Evolutionary conservation across 2,329 filamentous ascomycete genomes (phyloP), one percentile per base, ranked within the genome.

Genomic region (Arthrobotrys sphaeroides): DNA sequence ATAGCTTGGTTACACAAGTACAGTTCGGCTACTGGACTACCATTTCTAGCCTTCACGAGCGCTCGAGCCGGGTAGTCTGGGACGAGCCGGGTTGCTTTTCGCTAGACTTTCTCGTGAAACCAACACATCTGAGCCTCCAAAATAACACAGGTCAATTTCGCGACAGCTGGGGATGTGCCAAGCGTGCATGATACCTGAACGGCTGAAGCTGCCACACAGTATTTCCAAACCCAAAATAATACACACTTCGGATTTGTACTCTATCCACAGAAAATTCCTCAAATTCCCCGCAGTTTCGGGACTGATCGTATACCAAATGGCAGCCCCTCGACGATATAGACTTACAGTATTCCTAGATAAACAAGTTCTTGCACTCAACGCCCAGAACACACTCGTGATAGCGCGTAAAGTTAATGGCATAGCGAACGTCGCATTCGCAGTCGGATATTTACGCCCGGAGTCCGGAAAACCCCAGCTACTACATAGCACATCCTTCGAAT

Each of bases 321-420:
- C 33, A 12, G 33, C 33, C 16, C 24, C 53, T 28, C 53, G 53
- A 42, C 22, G 31, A 28, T 38, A 42, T 13, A 38, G 53, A 24
- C 53, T 59, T n/a, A 59, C 53, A 13, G 53, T 59, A 42, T 42
- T 40, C 22, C 36, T 59, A 42, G 53, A 59, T 26, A 26, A 59
- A 16, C 33, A 24, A 1, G 53, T 59, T n/a, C 53, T 59, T 36
- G 22, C 33, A 6, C 53, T 59, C 20, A 59, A 59, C 13, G 53
- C 33, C 20, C 53, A 12, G 12, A 60, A 45, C n/a, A 45, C 55
- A 10, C 55, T 45, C 0, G 55, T 45, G 38, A 28, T 60, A 20
- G 55, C 26, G 4, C 36, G 36, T 3, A 60, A 60, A 45, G 55
- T 60, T 3, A 60, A 60, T 13, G 36, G 36, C 2, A 40, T 5